Percentiles rank a stretch among this genome's conserved stretches.
These are phyloP conservation scores for Nicotiana obtusifolia DNA, from an alignment of 257 asterid species.

Conservation along the genomic window DNA sequence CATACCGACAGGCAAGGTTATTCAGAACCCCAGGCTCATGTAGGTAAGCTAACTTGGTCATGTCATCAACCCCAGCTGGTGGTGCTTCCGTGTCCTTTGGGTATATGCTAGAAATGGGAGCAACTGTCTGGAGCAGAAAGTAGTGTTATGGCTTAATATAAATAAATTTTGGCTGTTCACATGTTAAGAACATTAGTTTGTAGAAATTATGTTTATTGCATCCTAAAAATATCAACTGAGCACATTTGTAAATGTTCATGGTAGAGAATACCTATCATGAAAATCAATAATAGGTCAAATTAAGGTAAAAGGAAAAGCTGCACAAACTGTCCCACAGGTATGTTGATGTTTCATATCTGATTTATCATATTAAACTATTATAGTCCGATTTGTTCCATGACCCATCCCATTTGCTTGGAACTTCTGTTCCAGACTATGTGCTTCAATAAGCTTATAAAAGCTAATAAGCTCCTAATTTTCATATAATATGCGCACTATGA, in stretches of 20 bases:
- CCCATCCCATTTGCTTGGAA: neutral
- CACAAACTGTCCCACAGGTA: constrained; percentile 1
- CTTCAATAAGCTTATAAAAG: neutral
- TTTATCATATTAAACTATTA: neutral
- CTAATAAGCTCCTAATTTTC: neutral
- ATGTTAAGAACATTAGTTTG: neutral
- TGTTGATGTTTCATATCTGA: neutral
- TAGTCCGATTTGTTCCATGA: neutral
- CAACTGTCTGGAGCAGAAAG: constrained; percentile 51
- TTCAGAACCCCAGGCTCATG: constrained; percentile 84
- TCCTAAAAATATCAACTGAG: neutral
- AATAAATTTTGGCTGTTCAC: neutral
- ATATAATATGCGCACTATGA: neutral
- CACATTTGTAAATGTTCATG: neutral
- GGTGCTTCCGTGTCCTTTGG: constrained; percentile 95
- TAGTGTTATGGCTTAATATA: neutral
- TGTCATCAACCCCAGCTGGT: constrained; percentile 92
- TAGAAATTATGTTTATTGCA: neutral
- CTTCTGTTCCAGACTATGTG: neutral
- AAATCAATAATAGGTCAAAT: neutral
- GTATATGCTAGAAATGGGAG: constrained; percentile 77
- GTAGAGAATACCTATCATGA: neutral
- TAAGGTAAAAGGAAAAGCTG: neutral
- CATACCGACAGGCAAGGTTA: constrained; percentile 71
- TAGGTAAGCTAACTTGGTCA: constrained; percentile 94